Percentiles rank a stretch among this genome's conserved stretches.
These are phyloP conservation scores for Backusella morwellensis DNA, from an alignment of 192 early-diverging fungal species.

Conservation along the genomic window DNA sequence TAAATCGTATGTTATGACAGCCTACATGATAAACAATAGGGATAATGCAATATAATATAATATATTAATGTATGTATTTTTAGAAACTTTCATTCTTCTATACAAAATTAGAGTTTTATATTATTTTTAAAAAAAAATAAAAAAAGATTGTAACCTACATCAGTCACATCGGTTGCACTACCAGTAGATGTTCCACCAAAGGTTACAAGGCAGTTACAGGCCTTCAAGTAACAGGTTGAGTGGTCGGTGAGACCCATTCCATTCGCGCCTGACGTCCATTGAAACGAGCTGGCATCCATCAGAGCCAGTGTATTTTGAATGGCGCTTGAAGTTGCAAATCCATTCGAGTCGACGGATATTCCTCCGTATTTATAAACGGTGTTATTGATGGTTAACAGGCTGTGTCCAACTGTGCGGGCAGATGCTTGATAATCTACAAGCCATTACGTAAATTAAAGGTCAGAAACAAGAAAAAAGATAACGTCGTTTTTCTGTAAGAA, in stretches of 20 bases:
- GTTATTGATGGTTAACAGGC: conserved; percentile 56
- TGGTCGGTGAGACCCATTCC: conserved; percentile 32
- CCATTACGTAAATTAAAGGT: conserved; percentile 6
- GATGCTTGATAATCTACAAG: conserved; percentile 8
- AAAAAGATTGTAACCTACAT: conserved; percentile 4
- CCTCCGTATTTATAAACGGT: conserved; percentile 41
- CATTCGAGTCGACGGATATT: conserved; percentile 23
- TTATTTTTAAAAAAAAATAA: neutral
- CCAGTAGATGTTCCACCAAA: conserved; percentile 65
- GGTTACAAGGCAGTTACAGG: conserved; percentile 51
- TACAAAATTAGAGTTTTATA: conserved; percentile 3
- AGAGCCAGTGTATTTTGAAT: conserved; percentile 31
- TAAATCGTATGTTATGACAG: conserved; percentile 38
- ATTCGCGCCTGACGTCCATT: conserved; percentile 28
- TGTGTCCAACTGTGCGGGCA: conserved; percentile 44
- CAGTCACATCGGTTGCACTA: conserved; percentile 45
- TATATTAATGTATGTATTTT: neutral
- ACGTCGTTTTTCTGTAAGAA: neutral
- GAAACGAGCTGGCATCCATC: conserved; percentile 25
- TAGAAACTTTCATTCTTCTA: neutral
- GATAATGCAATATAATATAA: neutral
- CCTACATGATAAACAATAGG: neutral
- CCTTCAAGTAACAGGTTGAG: conserved; percentile 31
- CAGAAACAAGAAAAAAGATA: neutral
- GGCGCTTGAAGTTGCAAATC: conserved; percentile 1